phyloP scores from a whole-genome alignment of 1,139 yeast species.

The Magnusiomyces paraingens region DNA sequence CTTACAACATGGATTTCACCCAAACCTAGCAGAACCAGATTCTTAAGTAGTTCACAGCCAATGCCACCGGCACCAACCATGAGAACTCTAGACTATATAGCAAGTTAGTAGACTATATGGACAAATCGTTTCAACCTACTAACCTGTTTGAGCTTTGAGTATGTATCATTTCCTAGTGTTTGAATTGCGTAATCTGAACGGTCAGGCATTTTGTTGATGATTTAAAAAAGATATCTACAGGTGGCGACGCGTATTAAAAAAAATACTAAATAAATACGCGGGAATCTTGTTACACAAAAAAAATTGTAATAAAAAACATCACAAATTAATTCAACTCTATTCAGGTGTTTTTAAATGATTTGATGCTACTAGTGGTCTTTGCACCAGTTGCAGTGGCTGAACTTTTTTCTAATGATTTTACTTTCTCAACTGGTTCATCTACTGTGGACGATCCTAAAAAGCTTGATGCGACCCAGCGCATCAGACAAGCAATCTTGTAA shows the following conservation, averaged over 20 bases:
- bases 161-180: slow-evolving; percentile 19
- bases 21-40: slow-evolving; percentile 73
- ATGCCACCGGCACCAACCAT: slow-evolving; percentile 99
- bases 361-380: too few relatives aligned
- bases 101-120: background rate
- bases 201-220: slow-evolving; percentile 4
- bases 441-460: background rate
- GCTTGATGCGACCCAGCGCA: background rate
- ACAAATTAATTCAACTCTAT: background rate
- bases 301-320: background rate
- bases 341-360: background rate
- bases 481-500: background rate
- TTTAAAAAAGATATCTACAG: background rate
- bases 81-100: slow-evolving; percentile 42
- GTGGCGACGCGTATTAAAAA: background rate
- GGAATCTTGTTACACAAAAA: background rate
- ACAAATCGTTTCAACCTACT: background rate
- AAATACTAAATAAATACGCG: background rate
- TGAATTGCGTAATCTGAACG: slow-evolving; percentile 16
- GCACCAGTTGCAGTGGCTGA: too few relatives aligned
- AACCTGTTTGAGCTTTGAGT: slow-evolving; percentile 17
- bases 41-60: slow-evolving; percentile 90
- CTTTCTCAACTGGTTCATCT: background rate
- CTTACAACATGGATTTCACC: slow-evolving; percentile 75
- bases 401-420: background rate